A percentile compares a stretch with the other conserved stretches of the same genome.
Evolutionary conservation across 2,329 filamentous ascomycete species (phyloP).

Genomic region (Coleophoma cylindrospora): DNA sequence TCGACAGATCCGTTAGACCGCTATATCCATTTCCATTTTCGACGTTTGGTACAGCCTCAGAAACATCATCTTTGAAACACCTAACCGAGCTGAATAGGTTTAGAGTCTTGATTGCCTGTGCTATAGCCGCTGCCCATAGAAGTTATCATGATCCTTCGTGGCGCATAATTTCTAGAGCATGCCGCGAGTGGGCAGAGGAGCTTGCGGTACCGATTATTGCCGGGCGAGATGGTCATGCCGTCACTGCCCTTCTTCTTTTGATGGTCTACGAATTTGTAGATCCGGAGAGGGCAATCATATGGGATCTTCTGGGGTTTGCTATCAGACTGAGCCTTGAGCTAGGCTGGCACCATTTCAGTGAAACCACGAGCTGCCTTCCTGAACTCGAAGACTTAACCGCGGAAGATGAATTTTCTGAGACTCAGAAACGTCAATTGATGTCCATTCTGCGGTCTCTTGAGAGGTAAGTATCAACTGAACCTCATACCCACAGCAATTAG

Average conservation of each 20-base stretch:
- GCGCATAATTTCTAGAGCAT: background rate
- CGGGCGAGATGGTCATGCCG: background rate
- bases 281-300: background rate
- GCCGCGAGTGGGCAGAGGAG: background rate
- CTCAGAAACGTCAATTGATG: background rate
- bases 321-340: background rate
- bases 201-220: background rate
- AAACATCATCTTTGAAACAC: background rate
- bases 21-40: background rate
- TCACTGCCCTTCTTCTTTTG: background rate
- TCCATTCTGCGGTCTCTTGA: background rate
- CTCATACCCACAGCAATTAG: background rate
- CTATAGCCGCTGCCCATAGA: background rate
- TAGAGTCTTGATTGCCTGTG: background rate
- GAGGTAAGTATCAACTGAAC: background rate
- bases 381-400: background rate
- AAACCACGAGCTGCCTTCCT: background rate
- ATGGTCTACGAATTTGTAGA: constrained; percentile 2
- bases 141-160: background rate
- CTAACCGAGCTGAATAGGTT: background rate
- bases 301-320: constrained; percentile 1
- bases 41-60: background rate
- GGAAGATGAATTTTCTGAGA: background rate
- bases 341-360: background rate
- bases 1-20: background rate